phyloP scores from a whole-genome alignment of 1,284 basidiomycete species.

The Trichosporon ovoides region DNA sequence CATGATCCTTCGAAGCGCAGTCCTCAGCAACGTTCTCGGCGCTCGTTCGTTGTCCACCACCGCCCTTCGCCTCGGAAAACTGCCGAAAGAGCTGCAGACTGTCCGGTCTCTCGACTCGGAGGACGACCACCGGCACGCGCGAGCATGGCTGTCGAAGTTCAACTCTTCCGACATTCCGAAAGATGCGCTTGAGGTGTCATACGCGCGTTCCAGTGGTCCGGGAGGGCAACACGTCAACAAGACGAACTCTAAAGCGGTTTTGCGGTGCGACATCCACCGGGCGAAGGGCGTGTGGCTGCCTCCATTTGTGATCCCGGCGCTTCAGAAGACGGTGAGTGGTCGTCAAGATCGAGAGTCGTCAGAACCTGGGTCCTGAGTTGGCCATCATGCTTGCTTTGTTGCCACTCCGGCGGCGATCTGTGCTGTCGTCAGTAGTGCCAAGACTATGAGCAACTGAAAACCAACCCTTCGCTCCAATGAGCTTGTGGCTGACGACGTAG shows the following conservation, averaged over 20 bases:
- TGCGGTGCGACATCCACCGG: slow-evolving; percentile 30
- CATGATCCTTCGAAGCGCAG: neutral
- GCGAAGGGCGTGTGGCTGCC: slow-evolving; percentile 41
- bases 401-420: no score
- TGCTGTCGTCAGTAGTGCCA: no score
- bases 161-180: slow-evolving; percentile 39
- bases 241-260: slow-evolving; percentile 46
- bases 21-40: neutral
- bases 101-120: slow-evolving; percentile 12
- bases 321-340: slow-evolving; percentile 37
- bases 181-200: slow-evolving; percentile 32
- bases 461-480: no score
- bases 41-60: neutral
- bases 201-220: slow-evolving; percentile 43
- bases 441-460: no score
- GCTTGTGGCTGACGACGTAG: slow-evolving; percentile 20
- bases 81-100: slow-evolving; percentile 12
- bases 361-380: no score
- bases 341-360: neutral
- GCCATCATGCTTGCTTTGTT: no score
- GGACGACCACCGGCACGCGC: slow-evolving; percentile 26
- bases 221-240: slow-evolving; percentile 51
- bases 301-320: slow-evolving; percentile 31
- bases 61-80: neutral
- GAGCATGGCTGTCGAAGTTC: slow-evolving; percentile 38